A percentile compares a stretch with the other conserved stretches of the same genome.
Evolutionary conservation across 2,329 filamentous ascomycete genomes (phyloP).

Genomic region (Pseudogymnoascus sp.): DNA sequence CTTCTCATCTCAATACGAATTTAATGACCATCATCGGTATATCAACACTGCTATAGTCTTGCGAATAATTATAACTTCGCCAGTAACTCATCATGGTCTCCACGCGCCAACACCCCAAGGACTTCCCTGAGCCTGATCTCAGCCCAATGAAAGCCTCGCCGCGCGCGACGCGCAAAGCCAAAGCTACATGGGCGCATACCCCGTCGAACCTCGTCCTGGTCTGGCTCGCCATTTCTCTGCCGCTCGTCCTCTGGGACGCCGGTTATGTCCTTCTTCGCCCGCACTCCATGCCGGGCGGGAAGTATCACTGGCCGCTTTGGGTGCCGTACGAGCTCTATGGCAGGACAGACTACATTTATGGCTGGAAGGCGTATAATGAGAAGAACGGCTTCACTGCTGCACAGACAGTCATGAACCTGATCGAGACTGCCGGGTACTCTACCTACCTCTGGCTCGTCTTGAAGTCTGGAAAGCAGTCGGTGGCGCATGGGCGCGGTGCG

Average conservation of each 20-base stretch:
- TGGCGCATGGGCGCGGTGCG: slow-evolving; percentile 22
- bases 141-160: slow-evolving; percentile 18
- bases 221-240: slow-evolving; percentile 55
- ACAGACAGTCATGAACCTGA: slow-evolving; percentile 49
- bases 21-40: not conserved
- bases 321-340: slow-evolving; percentile 59
- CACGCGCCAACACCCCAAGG: slow-evolving; percentile 44
- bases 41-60: not conserved
- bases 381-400: slow-evolving; percentile 57
- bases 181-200: slow-evolving; percentile 45
- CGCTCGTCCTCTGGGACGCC: slow-evolving; percentile 58
- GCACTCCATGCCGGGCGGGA: slow-evolving; percentile 57
- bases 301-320: slow-evolving; percentile 53
- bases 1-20: not conserved
- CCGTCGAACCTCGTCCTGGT: slow-evolving; percentile 48
- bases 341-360: slow-evolving; percentile 57
- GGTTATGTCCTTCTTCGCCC: slow-evolving; percentile 58
- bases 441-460: slow-evolving; percentile 50
- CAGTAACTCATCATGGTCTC: slow-evolving; percentile 39
- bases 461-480: slow-evolving; percentile 29
- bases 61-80: not conserved
- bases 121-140: slow-evolving; percentile 33
- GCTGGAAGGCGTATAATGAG: slow-evolving; percentile 51
- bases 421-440: slow-evolving; percentile 51
- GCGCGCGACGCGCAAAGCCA: slow-evolving; percentile 13